Percentiles rank a stretch among this genome's conserved stretches.
Conservation (phyloP, 306 rosid genomes). For the Luffa acutangula region DNA sequence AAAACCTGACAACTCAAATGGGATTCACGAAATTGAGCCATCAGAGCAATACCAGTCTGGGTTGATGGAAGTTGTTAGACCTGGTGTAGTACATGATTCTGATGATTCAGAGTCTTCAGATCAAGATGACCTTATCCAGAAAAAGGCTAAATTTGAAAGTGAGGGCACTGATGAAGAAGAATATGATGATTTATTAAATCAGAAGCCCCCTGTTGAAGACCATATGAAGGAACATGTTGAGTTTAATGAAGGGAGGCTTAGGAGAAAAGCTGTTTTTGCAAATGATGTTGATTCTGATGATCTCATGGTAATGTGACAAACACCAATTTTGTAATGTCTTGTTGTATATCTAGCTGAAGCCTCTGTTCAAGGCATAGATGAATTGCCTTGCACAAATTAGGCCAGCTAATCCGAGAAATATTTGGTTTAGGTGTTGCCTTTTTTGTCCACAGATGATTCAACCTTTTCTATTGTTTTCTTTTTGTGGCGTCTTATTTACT, state of each 20-base stretch:
- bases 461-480: neutral
- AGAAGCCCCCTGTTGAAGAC: conserved; percentile 16
- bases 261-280: conserved; percentile 63
- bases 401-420: neutral
- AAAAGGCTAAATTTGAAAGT: conserved; percentile 6
- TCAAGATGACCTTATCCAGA: conserved; percentile 24
- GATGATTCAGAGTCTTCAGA: conserved; percentile 43
- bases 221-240: conserved; percentile 58
- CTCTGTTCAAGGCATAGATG: neutral
- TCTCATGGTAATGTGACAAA: conserved; percentile 32
- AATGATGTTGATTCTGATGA: conserved; percentile 38
- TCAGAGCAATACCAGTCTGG: conserved; percentile 19
- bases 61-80: conserved; percentile 20
- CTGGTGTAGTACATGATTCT: conserved; percentile 24
- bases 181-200: conserved; percentile 16
- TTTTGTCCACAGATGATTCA: neutral
- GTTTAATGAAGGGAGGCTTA: conserved; percentile 58
- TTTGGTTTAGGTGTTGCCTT: neutral
- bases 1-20: conserved; percentile 24
- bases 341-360: neutral
- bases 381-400: neutral
- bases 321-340: neutral
- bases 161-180: conserved; percentile 26
- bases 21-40: conserved; percentile 16
- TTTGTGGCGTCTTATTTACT: neutral